Evolutionary conservation across 225 moss, liverwort and hornwort species (phyloP).

Genomic region (Antitrichia curtipendula): DNA sequence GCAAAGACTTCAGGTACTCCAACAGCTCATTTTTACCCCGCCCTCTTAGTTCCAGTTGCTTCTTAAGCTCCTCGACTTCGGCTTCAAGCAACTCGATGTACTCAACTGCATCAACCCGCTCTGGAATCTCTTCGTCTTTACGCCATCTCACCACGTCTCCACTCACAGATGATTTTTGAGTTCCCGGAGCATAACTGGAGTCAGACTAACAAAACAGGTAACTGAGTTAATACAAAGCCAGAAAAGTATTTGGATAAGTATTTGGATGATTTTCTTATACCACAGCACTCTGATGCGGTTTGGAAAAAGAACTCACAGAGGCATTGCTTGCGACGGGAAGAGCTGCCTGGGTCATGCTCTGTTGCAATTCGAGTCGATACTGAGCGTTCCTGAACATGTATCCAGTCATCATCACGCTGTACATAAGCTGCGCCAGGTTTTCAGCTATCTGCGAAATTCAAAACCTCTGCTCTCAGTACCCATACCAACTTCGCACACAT

Average conservation of each 20-base stretch:
- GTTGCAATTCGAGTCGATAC: slow-evolving; percentile 82
- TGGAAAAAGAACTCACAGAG: slow-evolving; percentile 7
- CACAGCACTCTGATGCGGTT: background rate
- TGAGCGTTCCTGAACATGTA: slow-evolving; percentile 97
- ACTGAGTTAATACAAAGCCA: background rate
- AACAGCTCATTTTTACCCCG: slow-evolving; percentile 69
- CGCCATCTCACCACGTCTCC: slow-evolving; percentile 92
- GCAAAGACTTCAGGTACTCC: slow-evolving; percentile 73
- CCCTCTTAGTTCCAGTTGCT: slow-evolving; percentile 59
- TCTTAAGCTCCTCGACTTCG: slow-evolving; percentile 69
- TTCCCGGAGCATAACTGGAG: slow-evolving; percentile 49
- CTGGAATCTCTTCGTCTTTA: slow-evolving; percentile 53
- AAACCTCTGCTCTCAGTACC: background rate
- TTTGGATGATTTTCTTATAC: background rate
- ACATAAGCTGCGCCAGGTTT: slow-evolving; percentile 95
- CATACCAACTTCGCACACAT: background rate
- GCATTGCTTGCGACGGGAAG: slow-evolving; percentile 49
- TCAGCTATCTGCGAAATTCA: slow-evolving; percentile 56
- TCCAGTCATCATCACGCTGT: slow-evolving; percentile 98
- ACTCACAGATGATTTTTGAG: slow-evolving; percentile 64
- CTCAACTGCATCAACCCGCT: slow-evolving; percentile 66
- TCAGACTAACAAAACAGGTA: slow-evolving; percentile 14
- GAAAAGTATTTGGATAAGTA: background rate
- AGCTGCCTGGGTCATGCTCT: slow-evolving; percentile 64
- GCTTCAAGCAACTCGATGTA: slow-evolving; percentile 87